phyloP scores from a whole-genome alignment of 495 filamentous ascomycete species.

The Hypomontagnella submonticulosa region DNA sequence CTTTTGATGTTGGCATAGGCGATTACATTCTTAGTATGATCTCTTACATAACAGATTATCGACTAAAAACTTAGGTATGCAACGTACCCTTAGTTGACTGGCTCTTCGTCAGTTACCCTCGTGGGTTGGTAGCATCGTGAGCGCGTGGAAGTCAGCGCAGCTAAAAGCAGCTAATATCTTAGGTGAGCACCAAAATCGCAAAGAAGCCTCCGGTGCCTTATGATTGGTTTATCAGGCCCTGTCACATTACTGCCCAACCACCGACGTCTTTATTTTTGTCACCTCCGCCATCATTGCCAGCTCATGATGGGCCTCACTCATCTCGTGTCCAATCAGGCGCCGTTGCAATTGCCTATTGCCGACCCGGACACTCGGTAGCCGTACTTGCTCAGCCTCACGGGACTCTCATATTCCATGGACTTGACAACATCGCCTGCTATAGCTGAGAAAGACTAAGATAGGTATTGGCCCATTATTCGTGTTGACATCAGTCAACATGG shows the following conservation, averaged over 20 bases:
- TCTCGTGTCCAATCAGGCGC: slow-evolving; percentile 22
- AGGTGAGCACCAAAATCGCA: slow-evolving; percentile 24
- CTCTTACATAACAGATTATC: no score
- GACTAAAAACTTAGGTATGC: no score
- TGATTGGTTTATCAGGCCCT: slow-evolving; percentile 5
- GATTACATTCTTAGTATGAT: no score
- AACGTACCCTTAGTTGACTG: no score
- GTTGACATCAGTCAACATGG: background rate
- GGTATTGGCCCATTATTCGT: slow-evolving; percentile 7
- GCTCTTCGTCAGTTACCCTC: no score
- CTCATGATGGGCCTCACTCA: background rate
- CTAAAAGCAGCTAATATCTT: slow-evolving; percentile 18
- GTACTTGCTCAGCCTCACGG: slow-evolving; percentile 31
- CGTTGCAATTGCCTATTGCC: slow-evolving; percentile 17
- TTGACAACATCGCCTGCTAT: background rate
- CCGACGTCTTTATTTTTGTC: slow-evolving; percentile 19
- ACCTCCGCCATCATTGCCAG: slow-evolving; percentile 2
- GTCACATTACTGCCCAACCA: background rate
- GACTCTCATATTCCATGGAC: slow-evolving; percentile 9
- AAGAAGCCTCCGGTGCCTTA: background rate
- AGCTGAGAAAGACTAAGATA: background rate
- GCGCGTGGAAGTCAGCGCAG: no score
- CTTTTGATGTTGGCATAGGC: no score
- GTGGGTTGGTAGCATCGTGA: no score
- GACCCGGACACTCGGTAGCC: slow-evolving; percentile 24